A percentile compares a stretch with the other conserved stretches of the same genome.
Conservation (phyloP, 495 filamentous ascomycete genomes). For the Daldinia caldariorum region DNA sequence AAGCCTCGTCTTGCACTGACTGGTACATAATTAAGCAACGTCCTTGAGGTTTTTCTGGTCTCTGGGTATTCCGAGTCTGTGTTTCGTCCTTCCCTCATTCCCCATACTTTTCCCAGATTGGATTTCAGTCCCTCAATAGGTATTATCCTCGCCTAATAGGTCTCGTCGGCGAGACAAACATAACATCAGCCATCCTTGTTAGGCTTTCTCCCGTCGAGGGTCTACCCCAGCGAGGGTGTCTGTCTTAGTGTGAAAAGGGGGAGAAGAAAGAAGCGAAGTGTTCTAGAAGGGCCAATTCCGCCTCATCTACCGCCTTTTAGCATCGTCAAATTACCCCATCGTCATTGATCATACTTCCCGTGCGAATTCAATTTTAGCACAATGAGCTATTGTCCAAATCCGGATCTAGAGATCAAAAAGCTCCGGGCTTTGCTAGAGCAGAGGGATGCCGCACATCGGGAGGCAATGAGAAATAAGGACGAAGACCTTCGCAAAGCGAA, state of each 20-base stretch:
- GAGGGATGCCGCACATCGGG: slow-evolving; percentile 31
- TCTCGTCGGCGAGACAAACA: slow-evolving; percentile 38
- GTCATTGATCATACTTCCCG: slow-evolving; percentile 24
- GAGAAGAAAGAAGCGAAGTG: slow-evolving; percentile 24
- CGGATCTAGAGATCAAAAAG: slow-evolving; percentile 43
- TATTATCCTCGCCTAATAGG: slow-evolving; percentile 37
- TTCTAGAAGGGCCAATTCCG: slow-evolving; percentile 30
- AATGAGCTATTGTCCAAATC: slow-evolving; percentile 42
- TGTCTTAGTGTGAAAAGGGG: slow-evolving; percentile 38
- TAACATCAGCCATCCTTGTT: slow-evolving; percentile 40
- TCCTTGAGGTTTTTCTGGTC: slow-evolving; percentile 39
- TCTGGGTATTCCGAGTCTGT: slow-evolving; percentile 37
- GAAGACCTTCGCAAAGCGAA: slow-evolving; percentile 44
- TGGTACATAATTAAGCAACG: slow-evolving; percentile 49
- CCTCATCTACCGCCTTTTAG: slow-evolving; percentile 27
- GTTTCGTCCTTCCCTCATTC: slow-evolving; percentile 41
- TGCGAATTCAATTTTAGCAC: slow-evolving; percentile 27
- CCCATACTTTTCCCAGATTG: slow-evolving; percentile 41
- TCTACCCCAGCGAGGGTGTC: slow-evolving; percentile 37
- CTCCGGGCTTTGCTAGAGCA: slow-evolving; percentile 42
- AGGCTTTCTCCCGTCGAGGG: slow-evolving; percentile 25
- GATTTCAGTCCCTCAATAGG: slow-evolving; percentile 42
- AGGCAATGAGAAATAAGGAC: slow-evolving; percentile 44
- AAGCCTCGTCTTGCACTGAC: slow-evolving; percentile 50
- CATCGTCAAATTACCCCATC: slow-evolving; percentile 16